phyloP scores from a whole-genome alignment of 257 asterid species.

The Solanum bulbocastanum region DNA sequence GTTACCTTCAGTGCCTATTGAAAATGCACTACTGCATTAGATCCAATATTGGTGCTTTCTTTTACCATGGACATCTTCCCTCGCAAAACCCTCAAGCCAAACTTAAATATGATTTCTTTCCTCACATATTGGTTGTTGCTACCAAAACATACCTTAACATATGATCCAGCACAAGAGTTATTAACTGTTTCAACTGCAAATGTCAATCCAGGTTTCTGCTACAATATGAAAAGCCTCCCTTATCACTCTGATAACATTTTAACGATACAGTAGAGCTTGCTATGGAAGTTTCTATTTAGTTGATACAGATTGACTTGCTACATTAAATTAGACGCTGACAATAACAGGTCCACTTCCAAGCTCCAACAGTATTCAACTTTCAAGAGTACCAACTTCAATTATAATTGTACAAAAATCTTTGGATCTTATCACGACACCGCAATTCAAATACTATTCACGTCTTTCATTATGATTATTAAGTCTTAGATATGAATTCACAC shows the following conservation, averaged over 20 bases:
- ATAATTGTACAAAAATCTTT: background rate
- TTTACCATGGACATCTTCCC: background rate
- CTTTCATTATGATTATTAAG: background rate
- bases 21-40: background rate
- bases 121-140: background rate
- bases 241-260: background rate
- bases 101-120: background rate
- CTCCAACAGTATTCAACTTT: background rate
- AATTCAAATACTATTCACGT: background rate
- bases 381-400: background rate
- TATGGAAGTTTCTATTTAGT: background rate
- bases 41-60: background rate
- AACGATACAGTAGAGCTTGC: background rate
- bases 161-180: background rate
- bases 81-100: background rate
- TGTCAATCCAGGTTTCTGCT: background rate
- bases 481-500: background rate
- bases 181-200: background rate
- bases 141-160: background rate
- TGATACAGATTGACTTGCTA: background rate
- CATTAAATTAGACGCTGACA: background rate
- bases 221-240: background rate
- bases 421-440: background rate
- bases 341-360: background rate
- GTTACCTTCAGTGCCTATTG: background rate